These are phyloP conservation scores for Gleditsia sinensis DNA, from an alignment of 306 rosid genomes.

Conservation along the genomic window DNA sequence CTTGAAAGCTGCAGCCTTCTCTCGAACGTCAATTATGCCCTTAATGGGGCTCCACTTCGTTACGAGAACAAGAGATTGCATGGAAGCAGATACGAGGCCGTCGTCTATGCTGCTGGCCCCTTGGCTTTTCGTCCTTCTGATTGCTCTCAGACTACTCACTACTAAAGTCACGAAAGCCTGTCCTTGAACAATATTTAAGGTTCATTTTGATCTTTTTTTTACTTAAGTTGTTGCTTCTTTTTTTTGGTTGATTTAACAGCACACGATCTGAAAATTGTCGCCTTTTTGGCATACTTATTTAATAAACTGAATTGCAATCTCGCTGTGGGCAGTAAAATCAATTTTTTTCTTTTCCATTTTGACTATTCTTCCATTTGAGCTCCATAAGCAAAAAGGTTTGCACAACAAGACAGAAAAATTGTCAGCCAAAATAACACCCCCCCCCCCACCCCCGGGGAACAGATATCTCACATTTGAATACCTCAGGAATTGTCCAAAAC, in stretches of 20 bases:
- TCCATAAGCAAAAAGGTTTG: background rate
- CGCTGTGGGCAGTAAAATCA: background rate
- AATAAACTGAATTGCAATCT: conserved; percentile 25
- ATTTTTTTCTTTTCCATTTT: background rate
- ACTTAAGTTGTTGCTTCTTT: background rate
- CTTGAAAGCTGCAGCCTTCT: conserved; percentile 57
- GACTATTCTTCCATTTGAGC: background rate
- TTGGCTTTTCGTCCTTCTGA: conserved; percentile 78
- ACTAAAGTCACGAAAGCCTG: conserved; percentile 11
- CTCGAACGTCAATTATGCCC: conserved; percentile 72
- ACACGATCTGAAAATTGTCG: background rate
- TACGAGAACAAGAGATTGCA: conserved; percentile 61
- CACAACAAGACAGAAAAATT: background rate
- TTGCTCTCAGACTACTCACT: conserved; percentile 50
- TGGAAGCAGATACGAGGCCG: conserved; percentile 67
- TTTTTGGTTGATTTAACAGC: background rate
- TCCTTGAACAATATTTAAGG: background rate
- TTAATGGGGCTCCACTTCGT: conserved; percentile 71
- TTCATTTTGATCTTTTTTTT: background rate
- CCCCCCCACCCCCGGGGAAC: too few relatives aligned
- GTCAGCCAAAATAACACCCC: too few relatives aligned
- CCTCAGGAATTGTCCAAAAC: too few relatives aligned
- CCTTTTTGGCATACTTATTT: background rate
- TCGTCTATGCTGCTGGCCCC: conserved; percentile 82
- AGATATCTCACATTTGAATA: conserved; percentile 26